A percentile compares a stretch with the other conserved stretches of the same genome.
Conservation (phyloP, 192 early-diverging fungal genomes). For the Entomortierella parvispora region DNA sequence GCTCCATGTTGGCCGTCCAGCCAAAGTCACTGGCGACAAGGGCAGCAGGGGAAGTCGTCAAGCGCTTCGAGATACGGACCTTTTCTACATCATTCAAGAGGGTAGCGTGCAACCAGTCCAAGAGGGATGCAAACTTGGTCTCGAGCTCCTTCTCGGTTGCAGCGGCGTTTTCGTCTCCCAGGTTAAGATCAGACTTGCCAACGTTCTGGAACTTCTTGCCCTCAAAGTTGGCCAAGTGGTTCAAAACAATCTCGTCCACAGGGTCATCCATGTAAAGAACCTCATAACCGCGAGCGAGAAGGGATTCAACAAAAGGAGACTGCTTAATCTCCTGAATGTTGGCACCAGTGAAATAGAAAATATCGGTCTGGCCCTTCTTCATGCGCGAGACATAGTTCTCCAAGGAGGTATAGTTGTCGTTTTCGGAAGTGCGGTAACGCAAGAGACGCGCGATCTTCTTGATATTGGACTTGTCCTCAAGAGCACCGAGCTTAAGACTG, state of each 20-base stretch:
- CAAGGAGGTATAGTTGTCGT: slow-evolving; percentile 63
- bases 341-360: slow-evolving; percentile 87
- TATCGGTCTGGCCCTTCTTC: slow-evolving; percentile 90
- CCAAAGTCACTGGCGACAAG: slow-evolving; percentile 71
- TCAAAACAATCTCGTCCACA: slow-evolving; percentile 82
- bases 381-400: slow-evolving; percentile 87
- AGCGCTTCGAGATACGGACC: slow-evolving; percentile 76
- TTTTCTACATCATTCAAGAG: slow-evolving; percentile 64
- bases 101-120: slow-evolving; percentile 63
- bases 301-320: slow-evolving; percentile 93
- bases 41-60: slow-evolving; percentile 82
- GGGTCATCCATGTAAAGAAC: slow-evolving; percentile 85
- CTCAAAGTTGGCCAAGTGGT: slow-evolving; percentile 77
- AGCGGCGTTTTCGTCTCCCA: slow-evolving; percentile 65
- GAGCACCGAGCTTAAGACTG: slow-evolving; percentile 88
- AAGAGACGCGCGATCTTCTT: slow-evolving; percentile 85
- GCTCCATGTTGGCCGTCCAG: slow-evolving; percentile 74
- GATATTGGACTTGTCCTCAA: slow-evolving; percentile 80
- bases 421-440: slow-evolving; percentile 78
- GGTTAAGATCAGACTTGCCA: slow-evolving; percentile 72
- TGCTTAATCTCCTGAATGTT: slow-evolving; percentile 73
- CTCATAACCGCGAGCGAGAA: slow-evolving; percentile 89
- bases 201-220: slow-evolving; percentile 84
- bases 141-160: slow-evolving; percentile 61
- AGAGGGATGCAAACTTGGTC: slow-evolving; percentile 61